Percentiles rank a stretch among this genome's conserved stretches.
Evolutionary conservation across 148 eudicot species (phyloP).

Genomic region (Rhododendron henanense): DNA sequence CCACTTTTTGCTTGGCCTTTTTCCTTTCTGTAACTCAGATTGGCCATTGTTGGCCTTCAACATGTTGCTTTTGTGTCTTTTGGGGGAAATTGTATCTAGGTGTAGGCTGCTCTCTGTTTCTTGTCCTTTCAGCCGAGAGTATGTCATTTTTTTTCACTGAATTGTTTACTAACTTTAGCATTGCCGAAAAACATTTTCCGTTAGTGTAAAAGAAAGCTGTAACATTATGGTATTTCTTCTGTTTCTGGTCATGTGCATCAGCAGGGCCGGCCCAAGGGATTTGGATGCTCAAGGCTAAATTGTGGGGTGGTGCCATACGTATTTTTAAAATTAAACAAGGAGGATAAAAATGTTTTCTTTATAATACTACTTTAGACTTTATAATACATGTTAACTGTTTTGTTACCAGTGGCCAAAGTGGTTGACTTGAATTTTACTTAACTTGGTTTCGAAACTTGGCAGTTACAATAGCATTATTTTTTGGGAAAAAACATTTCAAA

Average conservation of each 20-base stretch:
- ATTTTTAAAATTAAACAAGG: no score
- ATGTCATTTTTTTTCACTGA: neutral
- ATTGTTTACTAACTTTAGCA: neutral
- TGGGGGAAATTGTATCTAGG: neutral
- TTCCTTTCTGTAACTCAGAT: neutral
- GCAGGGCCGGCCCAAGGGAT: no score
- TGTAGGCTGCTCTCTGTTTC: neutral
- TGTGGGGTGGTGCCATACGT: no score
- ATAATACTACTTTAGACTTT: no score
- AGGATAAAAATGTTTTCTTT: no score
- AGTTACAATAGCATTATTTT: no score
- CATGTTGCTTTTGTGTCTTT: neutral
- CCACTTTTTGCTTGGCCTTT: neutral
- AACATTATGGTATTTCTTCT: neutral
- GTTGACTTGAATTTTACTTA: no score
- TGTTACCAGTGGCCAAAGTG: no score
- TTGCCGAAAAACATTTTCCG: neutral
- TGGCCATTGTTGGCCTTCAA: slow-evolving; percentile 2
- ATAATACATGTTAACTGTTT: no score
- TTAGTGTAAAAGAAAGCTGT: neutral
- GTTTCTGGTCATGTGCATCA: neutral
- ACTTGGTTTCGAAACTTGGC: no score
- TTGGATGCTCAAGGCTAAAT: no score
- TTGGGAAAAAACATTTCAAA: no score
- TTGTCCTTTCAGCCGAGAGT: neutral